Percentiles rank a stretch among this genome's conserved stretches.
Conservation (phyloP, 345 rosid species). For the Leavenworthia alabamica region DNA sequence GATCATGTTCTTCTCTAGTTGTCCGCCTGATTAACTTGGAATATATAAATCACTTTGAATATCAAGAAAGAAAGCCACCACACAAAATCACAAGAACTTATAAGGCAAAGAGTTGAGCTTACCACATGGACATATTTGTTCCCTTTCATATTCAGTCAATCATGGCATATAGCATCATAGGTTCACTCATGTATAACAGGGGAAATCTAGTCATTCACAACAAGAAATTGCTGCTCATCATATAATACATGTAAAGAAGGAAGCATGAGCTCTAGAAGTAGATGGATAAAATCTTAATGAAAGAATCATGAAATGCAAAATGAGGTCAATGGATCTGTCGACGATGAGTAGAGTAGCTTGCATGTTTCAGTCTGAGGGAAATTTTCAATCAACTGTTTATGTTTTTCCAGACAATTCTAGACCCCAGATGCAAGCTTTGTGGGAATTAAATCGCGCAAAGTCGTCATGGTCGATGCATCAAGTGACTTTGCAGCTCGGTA, state of each 20-base stretch:
- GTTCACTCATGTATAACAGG: slow-evolving; percentile 99
- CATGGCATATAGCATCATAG: slow-evolving; percentile 99
- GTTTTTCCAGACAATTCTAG: slow-evolving; percentile 79
- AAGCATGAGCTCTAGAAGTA: not conserved
- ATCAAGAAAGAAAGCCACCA: slow-evolving; percentile 28
- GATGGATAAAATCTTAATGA: not conserved
- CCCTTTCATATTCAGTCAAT: slow-evolving; percentile 88
- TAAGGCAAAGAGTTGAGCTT: slow-evolving; percentile 22
- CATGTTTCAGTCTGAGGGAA: slow-evolving; percentile 95
- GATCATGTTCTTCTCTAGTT: slow-evolving; percentile 93
- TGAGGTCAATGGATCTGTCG: slow-evolving; percentile 86
- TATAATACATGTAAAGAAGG: slow-evolving; percentile 6
- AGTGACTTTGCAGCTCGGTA: slow-evolving; percentile 95
- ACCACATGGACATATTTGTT: slow-evolving; percentile 98
- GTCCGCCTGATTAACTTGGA: slow-evolving; percentile 71
- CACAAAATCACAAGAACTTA: slow-evolving; percentile 11
- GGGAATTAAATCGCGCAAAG: slow-evolving; percentile 80
- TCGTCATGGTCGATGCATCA: slow-evolving; percentile 92
- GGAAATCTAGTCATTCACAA: slow-evolving; percentile 63
- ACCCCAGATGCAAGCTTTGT: slow-evolving; percentile 98
- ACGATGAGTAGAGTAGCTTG: slow-evolving; percentile 87
- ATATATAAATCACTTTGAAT: slow-evolving; percentile 44
- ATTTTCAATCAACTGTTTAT: slow-evolving; percentile 65
- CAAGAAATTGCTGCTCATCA: slow-evolving; percentile 14
- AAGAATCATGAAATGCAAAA: not conserved